Evolutionary conservation across 2,329 filamentous ascomycete species (phyloP), one percentile per base, ranked within the genome.

Genomic region (Alternaria sp.): DNA sequence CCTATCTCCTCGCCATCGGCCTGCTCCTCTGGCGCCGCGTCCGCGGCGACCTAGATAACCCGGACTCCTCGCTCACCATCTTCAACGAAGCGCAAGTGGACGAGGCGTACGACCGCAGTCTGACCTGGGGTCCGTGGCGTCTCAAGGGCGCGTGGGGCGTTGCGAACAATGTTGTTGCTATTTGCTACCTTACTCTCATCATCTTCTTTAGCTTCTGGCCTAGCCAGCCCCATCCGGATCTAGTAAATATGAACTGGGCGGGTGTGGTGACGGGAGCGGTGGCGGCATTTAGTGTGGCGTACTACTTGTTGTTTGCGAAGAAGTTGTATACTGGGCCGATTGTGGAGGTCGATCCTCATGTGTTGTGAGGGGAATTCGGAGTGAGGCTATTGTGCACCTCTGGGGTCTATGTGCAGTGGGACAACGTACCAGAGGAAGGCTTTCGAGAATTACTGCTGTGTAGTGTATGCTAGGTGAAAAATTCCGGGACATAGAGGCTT

Each of bases 121-220:
- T 78, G 7, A 70, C 64, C 3, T 79, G 77, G 77, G 77, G 77
- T 1, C 76, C 76, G 2, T 79, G 77, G 77, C 67, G 72, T 2
- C 60, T 79, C n/a, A 71, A 73, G 51, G 77, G 74, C 9, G 45
- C 63, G 1, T 52, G 72, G 13, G 77, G 77, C 2, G 57, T 75
- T 3, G 71, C 68, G 1, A 79, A 79, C 46, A 79, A 79, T 23
- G 64, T 73, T 0, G 52, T 79, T 2, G 76, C 76, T 1, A 76
- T 76, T 26, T 77, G 68, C 26, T 79, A 79, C 26, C 63, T 79
- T 3, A 15, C 67, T 1, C 62, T 79, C 9, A 73, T 79, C 26
- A 73, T 78, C 10, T 79, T 79, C 65, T 78, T 79, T 57, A 77
- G 73, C 60, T 78, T 77, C 62, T 79, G 77, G 77, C 77, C 77